A percentile compares a stretch with the other conserved stretches of the same genome.
These are phyloP conservation scores for Chalaropsis thielavioides DNA, from an alignment of 2,329 filamentous ascomycete species.

Conservation along the genomic window DNA sequence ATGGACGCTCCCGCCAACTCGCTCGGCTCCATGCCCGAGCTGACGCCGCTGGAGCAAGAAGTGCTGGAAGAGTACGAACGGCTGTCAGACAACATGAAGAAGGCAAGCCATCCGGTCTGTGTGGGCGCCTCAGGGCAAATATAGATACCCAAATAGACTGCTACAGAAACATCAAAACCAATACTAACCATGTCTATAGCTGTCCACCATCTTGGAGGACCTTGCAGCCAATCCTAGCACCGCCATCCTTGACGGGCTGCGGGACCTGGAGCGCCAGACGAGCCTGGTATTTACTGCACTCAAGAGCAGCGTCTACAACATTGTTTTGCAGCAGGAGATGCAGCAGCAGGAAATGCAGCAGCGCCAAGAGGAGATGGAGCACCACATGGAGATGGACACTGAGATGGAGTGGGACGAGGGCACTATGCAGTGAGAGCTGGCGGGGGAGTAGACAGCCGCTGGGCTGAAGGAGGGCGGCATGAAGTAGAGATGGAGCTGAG, in stretches of 20 bases:
- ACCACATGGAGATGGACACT: conserved; percentile 13
- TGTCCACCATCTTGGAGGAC: conserved; percentile 44
- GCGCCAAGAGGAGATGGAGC: conserved; percentile 23
- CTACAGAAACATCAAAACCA: neutral
- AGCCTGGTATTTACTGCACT: conserved; percentile 87
- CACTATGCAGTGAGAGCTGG: conserved; percentile 10
- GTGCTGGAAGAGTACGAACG: conserved; percentile 87
- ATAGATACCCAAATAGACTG: no score
- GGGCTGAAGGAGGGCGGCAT: neutral
- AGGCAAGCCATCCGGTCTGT: no score
- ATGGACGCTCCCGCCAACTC: conserved; percentile 14
- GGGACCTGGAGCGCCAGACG: conserved; percentile 85
- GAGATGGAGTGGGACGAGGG: conserved; percentile 17
- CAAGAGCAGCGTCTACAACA: conserved; percentile 97
- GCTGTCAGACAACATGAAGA: conserved; percentile 79
- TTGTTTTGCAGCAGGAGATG: conserved; percentile 95
- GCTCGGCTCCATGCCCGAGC: conserved; percentile 33
- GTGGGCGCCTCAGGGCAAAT: no score
- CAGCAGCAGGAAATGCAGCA: conserved; percentile 15
- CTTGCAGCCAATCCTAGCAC: conserved; percentile 59
- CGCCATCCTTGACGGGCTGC: conserved; percentile 71
- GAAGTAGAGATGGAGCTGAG: neutral
- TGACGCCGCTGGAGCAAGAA: conserved; percentile 78
- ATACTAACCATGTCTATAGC: conserved; percentile 27
- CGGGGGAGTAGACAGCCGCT: neutral